These are phyloP conservation scores for Phyllachora maydis DNA, from an alignment of 2,329 filamentous ascomycete species.

Conservation along the genomic window DNA sequence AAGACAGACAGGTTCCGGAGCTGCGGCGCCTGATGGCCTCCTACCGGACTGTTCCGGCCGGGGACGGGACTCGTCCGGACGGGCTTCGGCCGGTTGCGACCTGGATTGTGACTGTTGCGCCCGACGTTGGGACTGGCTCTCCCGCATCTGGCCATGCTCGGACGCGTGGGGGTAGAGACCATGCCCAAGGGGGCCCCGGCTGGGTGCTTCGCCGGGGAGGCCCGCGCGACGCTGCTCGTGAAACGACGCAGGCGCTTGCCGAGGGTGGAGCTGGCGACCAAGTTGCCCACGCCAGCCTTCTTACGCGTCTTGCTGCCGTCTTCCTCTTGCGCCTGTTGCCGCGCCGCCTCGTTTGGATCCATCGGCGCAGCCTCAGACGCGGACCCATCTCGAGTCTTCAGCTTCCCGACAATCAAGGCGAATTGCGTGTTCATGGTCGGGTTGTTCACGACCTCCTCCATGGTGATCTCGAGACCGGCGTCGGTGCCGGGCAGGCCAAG, in stretches of 20 bases:
- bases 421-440: conserved; percentile 28
- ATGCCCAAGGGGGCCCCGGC: neutral
- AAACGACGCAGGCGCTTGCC: conserved; percentile 1
- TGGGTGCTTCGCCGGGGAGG: too few relatives aligned
- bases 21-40: conserved; percentile 3
- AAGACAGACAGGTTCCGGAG: conserved; percentile 6
- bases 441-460: conserved; percentile 26
- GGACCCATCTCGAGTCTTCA: too few relatives aligned
- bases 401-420: conserved; percentile 15
- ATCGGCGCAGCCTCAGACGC: too few relatives aligned
- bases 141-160: too few relatives aligned
- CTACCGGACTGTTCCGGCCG: neutral
- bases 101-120: neutral
- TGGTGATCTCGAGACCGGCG: conserved; percentile 15
- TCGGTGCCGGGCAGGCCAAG: conserved; percentile 15
- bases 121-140: too few relatives aligned
- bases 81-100: neutral
- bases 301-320: neutral
- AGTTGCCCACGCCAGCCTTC: neutral
- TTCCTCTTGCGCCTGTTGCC: conserved; percentile 3
- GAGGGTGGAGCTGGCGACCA: neutral
- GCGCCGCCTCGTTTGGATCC: too few relatives aligned
- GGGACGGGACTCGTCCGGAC: conserved; percentile 1
- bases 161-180: neutral
- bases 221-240: neutral